Percentiles rank a stretch among this genome's conserved stretches.
Conservation (phyloP, 257 asterid species). For the Nicotiana otophora region DNA sequence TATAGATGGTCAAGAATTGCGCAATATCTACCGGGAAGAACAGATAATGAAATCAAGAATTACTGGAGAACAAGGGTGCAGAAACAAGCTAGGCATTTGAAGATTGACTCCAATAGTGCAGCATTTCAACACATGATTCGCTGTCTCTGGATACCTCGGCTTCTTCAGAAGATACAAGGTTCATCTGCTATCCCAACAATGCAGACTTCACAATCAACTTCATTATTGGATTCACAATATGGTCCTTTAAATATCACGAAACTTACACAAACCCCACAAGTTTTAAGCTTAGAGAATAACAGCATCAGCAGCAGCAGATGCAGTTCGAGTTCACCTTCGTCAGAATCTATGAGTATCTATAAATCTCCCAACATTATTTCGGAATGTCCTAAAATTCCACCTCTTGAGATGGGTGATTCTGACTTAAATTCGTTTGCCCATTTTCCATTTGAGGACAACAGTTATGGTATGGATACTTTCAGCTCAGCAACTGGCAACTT, state of each 20-base stretch:
- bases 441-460: constrained; percentile 11
- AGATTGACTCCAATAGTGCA: constrained; percentile 26
- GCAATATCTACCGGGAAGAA: constrained; percentile 32
- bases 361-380: background rate
- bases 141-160: constrained; percentile 29
- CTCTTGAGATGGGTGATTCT: background rate
- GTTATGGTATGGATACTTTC: constrained; percentile 13
- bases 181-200: background rate
- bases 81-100: constrained; percentile 33
- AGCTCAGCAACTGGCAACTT: background rate
- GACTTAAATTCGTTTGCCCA: constrained; percentile 5
- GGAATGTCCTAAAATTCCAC: background rate
- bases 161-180: constrained; percentile 26
- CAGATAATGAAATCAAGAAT: constrained; percentile 38
- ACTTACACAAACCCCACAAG: background rate
- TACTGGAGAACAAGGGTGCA: constrained; percentile 38
- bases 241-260: background rate
- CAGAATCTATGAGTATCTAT: constrained; percentile 9
- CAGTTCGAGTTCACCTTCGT: background rate
- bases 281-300: background rate
- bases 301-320: background rate
- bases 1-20: constrained; percentile 42
- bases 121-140: constrained; percentile 28
- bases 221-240: background rate
- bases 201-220: background rate